Evolutionary conservation across 805 yeast genomes (phyloP).

Genomic region (Candida yuanshanica): DNA sequence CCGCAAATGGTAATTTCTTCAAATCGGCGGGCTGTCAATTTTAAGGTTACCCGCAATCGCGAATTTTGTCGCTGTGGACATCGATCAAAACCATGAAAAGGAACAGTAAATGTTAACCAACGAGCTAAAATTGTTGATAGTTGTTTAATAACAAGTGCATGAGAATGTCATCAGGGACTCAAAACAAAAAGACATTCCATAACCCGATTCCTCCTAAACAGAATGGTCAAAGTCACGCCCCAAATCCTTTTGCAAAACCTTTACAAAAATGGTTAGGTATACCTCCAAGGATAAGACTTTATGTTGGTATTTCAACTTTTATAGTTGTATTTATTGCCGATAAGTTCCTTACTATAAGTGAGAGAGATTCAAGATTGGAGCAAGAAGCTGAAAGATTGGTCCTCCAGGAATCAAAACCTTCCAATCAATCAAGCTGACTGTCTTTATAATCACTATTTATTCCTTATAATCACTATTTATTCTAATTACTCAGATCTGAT

Average conservation of each 20-base stretch:
- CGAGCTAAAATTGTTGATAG: not conserved
- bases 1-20: too few species aligned
- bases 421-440: not conserved
- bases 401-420: not conserved
- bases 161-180: too few species aligned
- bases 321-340: conserved; percentile 23
- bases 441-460: not conserved
- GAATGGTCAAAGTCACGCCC: not conserved
- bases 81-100: too few species aligned
- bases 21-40: too few species aligned
- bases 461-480: too few species aligned
- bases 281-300: conserved; percentile 22
- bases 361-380: conserved; percentile 9
- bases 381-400: conserved; percentile 16
- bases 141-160: too few species aligned
- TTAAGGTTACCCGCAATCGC: too few species aligned
- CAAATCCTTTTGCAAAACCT: conserved; percentile 1
- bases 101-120: too few species aligned
- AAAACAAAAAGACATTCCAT: conserved; percentile 18
- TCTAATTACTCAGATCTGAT: too few species aligned
- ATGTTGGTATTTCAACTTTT: conserved; percentile 24
- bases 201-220: conserved; percentile 5
- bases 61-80: too few species aligned
- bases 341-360: conserved; percentile 11
- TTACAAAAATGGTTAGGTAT: conserved; percentile 18